Percentiles rank a stretch among this genome's conserved stretches.
Evolutionary conservation across 2,329 filamentous ascomycete species (phyloP).

Genomic region (Pseudogymnoascus sp.): DNA sequence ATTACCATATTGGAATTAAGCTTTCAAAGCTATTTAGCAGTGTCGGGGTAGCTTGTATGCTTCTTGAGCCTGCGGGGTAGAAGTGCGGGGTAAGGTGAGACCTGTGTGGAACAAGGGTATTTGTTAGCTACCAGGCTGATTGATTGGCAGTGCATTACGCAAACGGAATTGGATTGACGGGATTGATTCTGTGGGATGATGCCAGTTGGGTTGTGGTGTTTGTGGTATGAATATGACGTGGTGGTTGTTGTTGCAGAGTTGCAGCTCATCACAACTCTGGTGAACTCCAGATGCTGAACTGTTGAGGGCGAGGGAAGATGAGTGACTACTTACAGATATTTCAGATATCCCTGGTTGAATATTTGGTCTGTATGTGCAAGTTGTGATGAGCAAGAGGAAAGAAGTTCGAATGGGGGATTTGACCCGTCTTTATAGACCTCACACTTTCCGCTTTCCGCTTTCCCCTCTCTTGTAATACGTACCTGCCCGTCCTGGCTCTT

Average conservation of each 20-base stretch:
- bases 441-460: not conserved
- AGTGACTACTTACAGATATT: not conserved
- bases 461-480: not conserved
- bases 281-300: not conserved
- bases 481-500: not conserved
- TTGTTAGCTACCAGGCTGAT: not conserved
- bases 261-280: not conserved
- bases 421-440: slow-evolving; percentile 1
- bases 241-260: not conserved
- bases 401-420: not conserved
- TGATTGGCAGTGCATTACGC: not conserved
- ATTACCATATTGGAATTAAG: not conserved
- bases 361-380: not conserved
- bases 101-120: slow-evolving; percentile 8
- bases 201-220: not conserved
- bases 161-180: not conserved
- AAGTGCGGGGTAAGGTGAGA: not conserved
- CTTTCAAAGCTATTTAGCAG: not conserved
- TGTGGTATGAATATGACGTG: not conserved
- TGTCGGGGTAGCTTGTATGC: not conserved
- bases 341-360: not conserved
- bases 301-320: not conserved
- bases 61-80: not conserved
- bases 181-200: not conserved
- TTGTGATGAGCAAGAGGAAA: not conserved